Conservation (phyloP, 371 early-diverging fungal genomes). For the Mucor indicus region DNA sequence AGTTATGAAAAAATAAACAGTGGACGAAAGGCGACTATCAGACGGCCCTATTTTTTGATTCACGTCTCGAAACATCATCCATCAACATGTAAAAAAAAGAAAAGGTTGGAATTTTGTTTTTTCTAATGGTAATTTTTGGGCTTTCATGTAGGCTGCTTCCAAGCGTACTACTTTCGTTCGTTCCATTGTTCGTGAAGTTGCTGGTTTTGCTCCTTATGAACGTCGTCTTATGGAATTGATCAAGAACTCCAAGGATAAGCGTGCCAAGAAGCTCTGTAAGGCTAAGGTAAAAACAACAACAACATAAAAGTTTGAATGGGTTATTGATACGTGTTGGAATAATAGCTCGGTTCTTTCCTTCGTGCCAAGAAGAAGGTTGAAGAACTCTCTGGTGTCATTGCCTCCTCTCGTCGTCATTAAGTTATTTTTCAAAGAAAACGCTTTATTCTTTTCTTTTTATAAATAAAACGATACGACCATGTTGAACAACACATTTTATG, state of each 20-base stretch:
- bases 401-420: constrained; percentile 87
- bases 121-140: no score
- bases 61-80: no score
- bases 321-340: no score
- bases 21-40: no score
- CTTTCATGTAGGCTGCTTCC: constrained; percentile 55
- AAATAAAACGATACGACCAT: no score
- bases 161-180: constrained; percentile 92
- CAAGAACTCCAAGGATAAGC: constrained; percentile 99
- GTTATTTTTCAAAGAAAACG: no score
- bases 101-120: no score
- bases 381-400: constrained; percentile 91
- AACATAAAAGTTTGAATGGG: constrained; percentile 81
- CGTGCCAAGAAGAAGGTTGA: constrained; percentile 99
- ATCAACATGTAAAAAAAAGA: no score
- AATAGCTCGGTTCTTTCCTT: constrained; percentile 92
- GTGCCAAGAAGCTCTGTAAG: constrained; percentile 98
- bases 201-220: constrained; percentile 98
- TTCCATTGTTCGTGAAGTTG: constrained; percentile 94
- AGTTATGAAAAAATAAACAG: no score
- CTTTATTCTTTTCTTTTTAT: no score
- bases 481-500: no score
- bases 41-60: no score
- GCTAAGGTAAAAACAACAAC: constrained; percentile 88
- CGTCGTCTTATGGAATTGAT: constrained; percentile 98